Evolutionary conservation across 768 basidiomycete genomes (phyloP), one percentile per base, ranked within the genome.

Genomic region (Tylopilus cervinicoccineus): DNA sequence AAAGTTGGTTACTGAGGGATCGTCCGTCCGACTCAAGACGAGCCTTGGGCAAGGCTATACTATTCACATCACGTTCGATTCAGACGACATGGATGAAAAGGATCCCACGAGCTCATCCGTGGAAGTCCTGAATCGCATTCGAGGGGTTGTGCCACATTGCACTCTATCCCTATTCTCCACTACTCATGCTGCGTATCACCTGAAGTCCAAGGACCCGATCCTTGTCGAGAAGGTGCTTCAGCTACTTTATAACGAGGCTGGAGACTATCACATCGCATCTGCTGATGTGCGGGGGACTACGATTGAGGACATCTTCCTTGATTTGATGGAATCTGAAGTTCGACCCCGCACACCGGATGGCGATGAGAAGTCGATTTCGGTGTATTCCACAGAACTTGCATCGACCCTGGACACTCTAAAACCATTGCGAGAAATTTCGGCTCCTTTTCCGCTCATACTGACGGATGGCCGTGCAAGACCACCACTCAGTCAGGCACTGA

Each of bases 281-380:
- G 86, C 84, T 57, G 83, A 88, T 47, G 73, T 88, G 20, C 66
- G 84, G 19, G 83, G 85, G 9, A 83, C 87, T 1, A 80, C 86
- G 8, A 83, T 92, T 32, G 88, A 92, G 63, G 86, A 89, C 48
- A 85, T 92, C 38, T 91, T 92, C 70, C 73, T 92, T 17, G 74
- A 77, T 33, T 66, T 92, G 16, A 88, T 89, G 85, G 65, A 65
- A 39, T 69, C 74, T 4, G 59, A 63, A 44, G 38, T 16, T 24
- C 48, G n/a, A 29, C 20, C 10, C 1, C 47, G 34, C 20, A 57
- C 39, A 2, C 38, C 28, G 14, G 68, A 76, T 23, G 65, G 72
- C 13, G 53, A 50, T 3, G 52, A 61, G 13, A 55, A 59, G 38
- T 60, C 54, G 16, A 50, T n/a, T n/a, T n/a, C n/a, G n/a, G n/a